Evolutionary conservation across 2,329 filamentous ascomycete species (phyloP).

Genomic region (Alternaria incomplexa): DNA sequence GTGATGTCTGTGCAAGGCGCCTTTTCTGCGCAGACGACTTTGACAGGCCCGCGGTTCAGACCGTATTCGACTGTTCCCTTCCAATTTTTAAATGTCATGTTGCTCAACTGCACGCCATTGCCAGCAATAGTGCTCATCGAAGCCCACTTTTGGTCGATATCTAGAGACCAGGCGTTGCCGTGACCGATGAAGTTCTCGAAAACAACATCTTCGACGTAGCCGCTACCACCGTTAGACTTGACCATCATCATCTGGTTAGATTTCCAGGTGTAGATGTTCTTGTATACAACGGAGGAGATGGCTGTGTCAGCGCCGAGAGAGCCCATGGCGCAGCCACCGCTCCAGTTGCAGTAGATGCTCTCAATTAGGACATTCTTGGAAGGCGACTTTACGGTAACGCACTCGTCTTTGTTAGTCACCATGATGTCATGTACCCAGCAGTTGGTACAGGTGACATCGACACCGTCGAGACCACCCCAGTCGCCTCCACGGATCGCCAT

Average conservation of each 20-base stretch:
- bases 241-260: conserved; percentile 70
- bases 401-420: conserved; percentile 69
- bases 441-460: conserved; percentile 62
- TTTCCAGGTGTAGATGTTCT: conserved; percentile 64
- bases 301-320: conserved; percentile 58
- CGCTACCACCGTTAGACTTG: conserved; percentile 65
- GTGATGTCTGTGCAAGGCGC: conserved; percentile 61
- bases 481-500: conserved; percentile 62
- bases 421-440: conserved; percentile 66
- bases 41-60: conserved; percentile 59
- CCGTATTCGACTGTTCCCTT: conserved; percentile 61
- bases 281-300: conserved; percentile 61
- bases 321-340: conserved; percentile 65
- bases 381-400: conserved; percentile 60
- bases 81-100: conserved; percentile 64
- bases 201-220: conserved; percentile 57
- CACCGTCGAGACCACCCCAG: conserved; percentile 61
- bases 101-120: conserved; percentile 59
- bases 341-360: conserved; percentile 67
- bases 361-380: conserved; percentile 64
- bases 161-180: conserved; percentile 63
- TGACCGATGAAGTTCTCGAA: conserved; percentile 68
- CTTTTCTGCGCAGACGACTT: conserved; percentile 57
- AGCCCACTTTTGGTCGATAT: conserved; percentile 63
- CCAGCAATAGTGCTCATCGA: conserved; percentile 52